These are phyloP conservation scores for Colletotrichum ledebouriae DNA, from an alignment of 2,329 filamentous ascomycete genomes.

Conservation along the genomic window DNA sequence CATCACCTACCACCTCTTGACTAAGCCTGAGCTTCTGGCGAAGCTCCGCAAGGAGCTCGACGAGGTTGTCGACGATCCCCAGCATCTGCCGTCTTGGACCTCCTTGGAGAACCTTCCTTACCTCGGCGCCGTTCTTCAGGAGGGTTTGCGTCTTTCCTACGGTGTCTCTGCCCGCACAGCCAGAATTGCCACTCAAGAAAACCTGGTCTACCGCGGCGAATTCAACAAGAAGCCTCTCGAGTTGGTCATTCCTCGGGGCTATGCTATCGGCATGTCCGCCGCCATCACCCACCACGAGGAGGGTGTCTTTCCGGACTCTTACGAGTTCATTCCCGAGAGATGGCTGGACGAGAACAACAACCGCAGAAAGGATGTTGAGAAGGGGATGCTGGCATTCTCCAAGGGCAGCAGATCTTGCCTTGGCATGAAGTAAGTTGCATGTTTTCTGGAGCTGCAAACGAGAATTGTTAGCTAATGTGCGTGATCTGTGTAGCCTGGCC, in stretches of 20 bases:
- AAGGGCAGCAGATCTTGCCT: constrained; percentile 58
- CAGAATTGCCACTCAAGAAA: constrained; percentile 48
- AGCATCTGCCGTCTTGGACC: constrained; percentile 47
- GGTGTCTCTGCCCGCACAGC: constrained; percentile 47
- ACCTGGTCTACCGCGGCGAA: constrained; percentile 48
- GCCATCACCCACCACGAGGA: constrained; percentile 56
- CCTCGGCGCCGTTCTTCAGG: constrained; percentile 54
- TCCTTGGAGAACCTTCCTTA: constrained; percentile 54
- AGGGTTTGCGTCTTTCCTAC: constrained; percentile 53
- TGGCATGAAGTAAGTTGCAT: constrained; percentile 52
- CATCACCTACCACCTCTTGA: constrained; percentile 54
- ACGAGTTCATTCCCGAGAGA: constrained; percentile 56
- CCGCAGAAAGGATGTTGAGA: constrained; percentile 50
- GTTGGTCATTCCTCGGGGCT: constrained; percentile 53
- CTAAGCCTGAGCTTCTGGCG: constrained; percentile 49
- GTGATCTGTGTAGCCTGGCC: constrained; percentile 42
- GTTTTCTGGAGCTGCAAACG: background rate
- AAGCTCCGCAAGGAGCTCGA: constrained; percentile 50
- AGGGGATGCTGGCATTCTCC: constrained; percentile 57
- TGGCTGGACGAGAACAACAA: constrained; percentile 53
- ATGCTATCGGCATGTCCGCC: constrained; percentile 55
- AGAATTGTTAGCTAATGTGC: constrained; percentile 26
- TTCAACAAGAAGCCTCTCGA: constrained; percentile 46
- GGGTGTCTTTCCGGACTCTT: constrained; percentile 53
- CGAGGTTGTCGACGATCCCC: constrained; percentile 46